Evolutionary conservation across 129 eudicot genomes (phyloP), one percentile per base, ranked within the genome.

Genomic region (Flaveria sonorensis): DNA sequence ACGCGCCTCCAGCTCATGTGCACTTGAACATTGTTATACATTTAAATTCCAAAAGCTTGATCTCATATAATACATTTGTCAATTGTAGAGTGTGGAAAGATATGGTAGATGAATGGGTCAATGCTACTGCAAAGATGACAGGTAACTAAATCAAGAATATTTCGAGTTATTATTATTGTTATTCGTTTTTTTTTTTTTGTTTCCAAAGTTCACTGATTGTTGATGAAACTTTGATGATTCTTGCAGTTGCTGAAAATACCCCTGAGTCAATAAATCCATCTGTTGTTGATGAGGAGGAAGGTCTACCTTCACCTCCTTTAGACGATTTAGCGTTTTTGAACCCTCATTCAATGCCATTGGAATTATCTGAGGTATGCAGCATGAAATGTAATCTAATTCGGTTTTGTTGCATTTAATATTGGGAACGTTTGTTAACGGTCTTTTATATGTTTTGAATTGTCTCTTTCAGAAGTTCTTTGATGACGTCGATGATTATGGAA

Each of bases 301-400:
- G 97, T n/a, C 86, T 94, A 23, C 97, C 98, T 26, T 91, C 98
- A 74, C 98, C 98, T 65, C 97, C 98, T 16, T 47, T 89, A 19
- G 98, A 94, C 26, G 98, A 94, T 75, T 87, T 92, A 72, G 88
- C 85, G 10, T 91, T 94, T 79, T 80, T 87, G 83, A 77, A 92
- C 79, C 76, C 89, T 50, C 89, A 81, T 43, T 10, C 87, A 40
- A 85, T 84, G 77, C 42, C 94, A 69, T 80, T 94, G 87, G 96
- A 89, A 70, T 65, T 94, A 65, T 77, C 88, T 11, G 88, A 87
- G 97, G 97, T 94, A 84, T 53, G 70, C 50, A 45, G 10, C 3
- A 45, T 8, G 42, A 6, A 30, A 28, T 45, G 4, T 52, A 4
- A 10, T 57, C 39, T 53, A 43, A 42, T 10, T 48, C 45, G 45